Evolutionary conservation across 2,329 filamentous ascomycete genomes (phyloP).

Genomic region (Microdochium paspali): DNA sequence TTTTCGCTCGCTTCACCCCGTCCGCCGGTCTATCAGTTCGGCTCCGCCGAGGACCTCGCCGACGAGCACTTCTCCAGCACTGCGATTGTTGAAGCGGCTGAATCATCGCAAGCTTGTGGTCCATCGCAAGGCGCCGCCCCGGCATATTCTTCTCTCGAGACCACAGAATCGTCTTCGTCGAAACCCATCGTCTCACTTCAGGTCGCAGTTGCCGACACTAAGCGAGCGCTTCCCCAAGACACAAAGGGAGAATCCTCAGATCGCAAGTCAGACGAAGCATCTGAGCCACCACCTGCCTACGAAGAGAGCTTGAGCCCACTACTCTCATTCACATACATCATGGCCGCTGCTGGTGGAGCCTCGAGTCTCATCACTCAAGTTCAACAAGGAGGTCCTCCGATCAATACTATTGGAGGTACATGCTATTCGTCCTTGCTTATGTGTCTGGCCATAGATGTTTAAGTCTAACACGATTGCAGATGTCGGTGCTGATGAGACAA

Average conservation of each 20-base stretch:
- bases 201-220: slow-evolving; percentile 62
- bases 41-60: slow-evolving; percentile 15
- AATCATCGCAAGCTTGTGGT: slow-evolving; percentile 19
- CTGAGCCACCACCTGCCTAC: slow-evolving; percentile 92
- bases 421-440: background rate
- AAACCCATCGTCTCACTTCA: slow-evolving; percentile 28
- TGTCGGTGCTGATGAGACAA: slow-evolving; percentile 85
- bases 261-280: slow-evolving; percentile 61
- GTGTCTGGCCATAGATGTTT: slow-evolving; percentile 1
- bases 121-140: slow-evolving; percentile 37
- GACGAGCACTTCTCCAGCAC: slow-evolving; percentile 19
- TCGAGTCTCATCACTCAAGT: slow-evolving; percentile 99
- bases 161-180: slow-evolving; percentile 25
- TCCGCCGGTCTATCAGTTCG: slow-evolving; percentile 36
- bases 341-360: slow-evolving; percentile 94
- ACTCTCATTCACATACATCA: slow-evolving; percentile 87
- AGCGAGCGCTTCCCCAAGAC: slow-evolving; percentile 74
- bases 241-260: slow-evolving; percentile 66
- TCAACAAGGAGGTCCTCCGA: slow-evolving; percentile 81
- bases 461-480: slow-evolving; percentile 31
- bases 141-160: slow-evolving; percentile 39
- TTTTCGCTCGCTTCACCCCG: slow-evolving; percentile 18
- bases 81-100: slow-evolving; percentile 9
- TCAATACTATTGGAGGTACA: slow-evolving; percentile 81
- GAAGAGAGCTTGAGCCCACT: slow-evolving; percentile 91